These are phyloP conservation scores for Cystofilobasidium capitatum DNA, from an alignment of 768 basidiomycete species.

Conservation along the genomic window DNA sequence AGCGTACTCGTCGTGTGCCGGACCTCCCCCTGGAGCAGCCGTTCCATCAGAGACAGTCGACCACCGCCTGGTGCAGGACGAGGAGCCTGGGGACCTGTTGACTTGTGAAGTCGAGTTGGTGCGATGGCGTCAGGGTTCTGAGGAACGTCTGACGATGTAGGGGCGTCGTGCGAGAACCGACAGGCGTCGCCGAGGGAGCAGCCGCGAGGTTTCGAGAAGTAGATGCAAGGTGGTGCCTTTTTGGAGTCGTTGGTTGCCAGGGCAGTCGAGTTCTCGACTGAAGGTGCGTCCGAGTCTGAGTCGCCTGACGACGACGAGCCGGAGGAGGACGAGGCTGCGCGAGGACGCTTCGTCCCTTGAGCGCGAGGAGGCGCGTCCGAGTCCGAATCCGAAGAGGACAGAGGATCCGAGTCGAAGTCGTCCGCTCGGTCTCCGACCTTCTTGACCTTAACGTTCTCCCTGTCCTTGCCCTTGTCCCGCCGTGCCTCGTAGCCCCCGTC, in stretches of 20 bases:
- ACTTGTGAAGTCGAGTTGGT: constrained; percentile 1
- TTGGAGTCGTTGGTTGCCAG: not conserved
- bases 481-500: constrained; percentile 29
- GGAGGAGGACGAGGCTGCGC: not conserved
- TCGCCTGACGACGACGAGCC: constrained; percentile 11
- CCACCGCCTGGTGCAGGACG: no score
- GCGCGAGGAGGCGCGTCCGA: not conserved
- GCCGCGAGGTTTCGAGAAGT: constrained; percentile 13
- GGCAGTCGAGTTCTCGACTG: not conserved
- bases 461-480: constrained; percentile 36
- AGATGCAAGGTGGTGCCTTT: constrained; percentile 8
- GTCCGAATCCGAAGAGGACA: constrained; percentile 7
- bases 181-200: constrained; percentile 20
- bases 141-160: not conserved
- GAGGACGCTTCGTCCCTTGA: not conserved
- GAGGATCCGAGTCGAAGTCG: constrained; percentile 34
- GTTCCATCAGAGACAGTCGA: constrained; percentile 25
- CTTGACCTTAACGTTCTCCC: not conserved
- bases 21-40: constrained; percentile 79
- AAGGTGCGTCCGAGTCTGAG: constrained; percentile 10
- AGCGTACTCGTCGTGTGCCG: constrained; percentile 79
- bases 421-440: constrained; percentile 7
- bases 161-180: not conserved
- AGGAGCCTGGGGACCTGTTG: not conserved
- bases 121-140: not conserved